These are phyloP conservation scores for Amanita jacksonii DNA, from an alignment of 768 basidiomycete genomes.

Conservation along the genomic window DNA sequence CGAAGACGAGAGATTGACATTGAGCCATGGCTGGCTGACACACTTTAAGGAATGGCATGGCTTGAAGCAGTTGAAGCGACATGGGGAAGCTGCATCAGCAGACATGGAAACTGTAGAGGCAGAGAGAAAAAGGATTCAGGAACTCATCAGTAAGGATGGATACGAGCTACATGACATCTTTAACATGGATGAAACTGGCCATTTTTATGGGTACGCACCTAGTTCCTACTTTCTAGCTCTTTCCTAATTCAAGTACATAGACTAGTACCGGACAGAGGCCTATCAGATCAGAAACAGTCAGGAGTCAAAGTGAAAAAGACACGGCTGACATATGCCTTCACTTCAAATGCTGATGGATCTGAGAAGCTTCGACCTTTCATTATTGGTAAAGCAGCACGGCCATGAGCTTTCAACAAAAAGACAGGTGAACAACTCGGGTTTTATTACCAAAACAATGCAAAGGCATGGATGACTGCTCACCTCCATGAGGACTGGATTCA, in stretches of 20 bases:
- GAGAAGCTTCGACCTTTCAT: slow-evolving; percentile 20
- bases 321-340: slow-evolving; percentile 23
- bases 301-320: slow-evolving; percentile 26
- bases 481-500: slow-evolving; percentile 26
- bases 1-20: slow-evolving; percentile 20
- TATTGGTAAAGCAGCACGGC: slow-evolving; percentile 23
- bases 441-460: slow-evolving; percentile 26
- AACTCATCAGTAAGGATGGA: slow-evolving; percentile 17
- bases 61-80: slow-evolving; percentile 18
- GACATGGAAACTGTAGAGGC: slow-evolving; percentile 13
- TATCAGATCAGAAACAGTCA: slow-evolving; percentile 15
- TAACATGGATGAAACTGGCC: slow-evolving; percentile 27
- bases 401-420: slow-evolving; percentile 21
- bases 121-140: no score
- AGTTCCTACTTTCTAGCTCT: background rate
- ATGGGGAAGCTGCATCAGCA: slow-evolving; percentile 27
- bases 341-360: slow-evolving; percentile 24
- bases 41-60: slow-evolving; percentile 17
- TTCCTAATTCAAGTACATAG: slow-evolving; percentile 11
- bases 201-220: slow-evolving; percentile 23
- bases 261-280: slow-evolving; percentile 22
- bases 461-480: slow-evolving; percentile 27
- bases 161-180: slow-evolving; percentile 23
- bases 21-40: slow-evolving; percentile 27
- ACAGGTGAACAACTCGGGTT: slow-evolving; percentile 22